Evolutionary conservation across 2,329 filamentous ascomycete species (phyloP), one percentile per base, ranked within the genome.

Genomic region (Exophiala phaeomuriformis): DNA sequence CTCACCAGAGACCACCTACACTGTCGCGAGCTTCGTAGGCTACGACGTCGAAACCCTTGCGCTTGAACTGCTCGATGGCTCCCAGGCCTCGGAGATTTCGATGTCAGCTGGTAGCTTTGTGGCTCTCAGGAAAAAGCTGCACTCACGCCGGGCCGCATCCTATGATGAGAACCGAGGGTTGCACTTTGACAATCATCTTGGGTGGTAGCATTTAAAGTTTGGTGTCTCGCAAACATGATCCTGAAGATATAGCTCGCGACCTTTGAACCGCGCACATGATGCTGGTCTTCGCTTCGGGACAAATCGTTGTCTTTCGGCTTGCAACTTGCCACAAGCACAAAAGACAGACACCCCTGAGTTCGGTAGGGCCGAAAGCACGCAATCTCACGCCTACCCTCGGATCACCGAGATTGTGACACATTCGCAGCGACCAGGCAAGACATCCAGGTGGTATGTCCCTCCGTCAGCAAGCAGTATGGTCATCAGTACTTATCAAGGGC

Each of bases 11-110:
- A 47, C 49, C 49, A 5, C 49, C 49, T 5, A 52, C 49, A 32
- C 49, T 52, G 33, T 52, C 33, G 42, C 49, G 49, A 6, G 49
- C 49, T 43, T 52, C 49, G 49, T 39, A 52, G 4, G 49, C 49
- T 41, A 52, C 41, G 12, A 52, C 49, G 32, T 52, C 49, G 28
- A 52, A 52, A 1, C 49, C 49, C 40, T 52, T 52, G 4, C 49
- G 49, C 49, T 47, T 52, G 49, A 52, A 52, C 10, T 52, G 49
- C 33, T 52, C 49, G 27, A 52, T 52, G 28, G 49, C 49, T 47
- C 49, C 49, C 32, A 52, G 35, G n/a, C 49, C 49, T 47, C 49
- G 47, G 10, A n/a, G 9, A 51, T 3, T 10, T 43, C 27, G 29
- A 29, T 19, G 9, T 49, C 47, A 42, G 33, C 47, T 31, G 35